Base-by-base conservation (phyloP, 106 monocot species). In the Cymbidium sinense region DNA sequence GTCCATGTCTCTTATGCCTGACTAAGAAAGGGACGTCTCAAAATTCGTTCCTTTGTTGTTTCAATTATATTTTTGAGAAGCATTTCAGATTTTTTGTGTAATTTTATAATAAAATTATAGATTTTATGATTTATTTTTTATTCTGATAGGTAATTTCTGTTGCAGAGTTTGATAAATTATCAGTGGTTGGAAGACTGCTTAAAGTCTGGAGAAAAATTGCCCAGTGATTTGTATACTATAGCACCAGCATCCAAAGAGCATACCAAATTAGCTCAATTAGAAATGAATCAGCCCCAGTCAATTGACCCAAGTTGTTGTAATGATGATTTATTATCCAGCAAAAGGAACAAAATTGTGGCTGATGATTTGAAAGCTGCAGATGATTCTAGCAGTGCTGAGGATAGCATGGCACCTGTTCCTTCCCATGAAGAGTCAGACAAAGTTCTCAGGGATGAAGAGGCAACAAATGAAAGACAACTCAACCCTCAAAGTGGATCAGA, bases 161-260 rank as follows among this genome's bases (percentile, higher is more conserved):
- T 84, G 54, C 88, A 95, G 95, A 82, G 64, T 54, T 76, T 93
- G 70, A 84, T 95, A 52, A 81, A 28, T 29, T 93, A 81, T 78
- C 79, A 85, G 21, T 96, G 96, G 96, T 50, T 96, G 82, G 91
- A 96, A 69, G 81, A 83, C 81, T 89, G 91, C 77, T 87, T 96
- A 35, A 84, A 87, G 75, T 83, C 83, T n/a, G 96, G 96, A 33
- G 85, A 86, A 73, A 89, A 67, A 64, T 23, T 91, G 70, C 71
- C 89, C 31, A 86, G 87, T 34, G 52, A 86, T 70, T 79, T 79
- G 4, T 93, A 86, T 82, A 21, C 79, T 36, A 50, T 96, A 74
- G 82, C 82, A 9, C 64, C 80, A 18, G 54, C 69, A 25, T 41
- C 52, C 27, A 82, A 86, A 72, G 86, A 72, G 50, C 43, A 13